A percentile compares a stretch with the other conserved stretches of the same genome.
phyloP scores from a whole-genome alignment of 352 stramenopile genomes.

The Globisporangium splendens region DNA sequence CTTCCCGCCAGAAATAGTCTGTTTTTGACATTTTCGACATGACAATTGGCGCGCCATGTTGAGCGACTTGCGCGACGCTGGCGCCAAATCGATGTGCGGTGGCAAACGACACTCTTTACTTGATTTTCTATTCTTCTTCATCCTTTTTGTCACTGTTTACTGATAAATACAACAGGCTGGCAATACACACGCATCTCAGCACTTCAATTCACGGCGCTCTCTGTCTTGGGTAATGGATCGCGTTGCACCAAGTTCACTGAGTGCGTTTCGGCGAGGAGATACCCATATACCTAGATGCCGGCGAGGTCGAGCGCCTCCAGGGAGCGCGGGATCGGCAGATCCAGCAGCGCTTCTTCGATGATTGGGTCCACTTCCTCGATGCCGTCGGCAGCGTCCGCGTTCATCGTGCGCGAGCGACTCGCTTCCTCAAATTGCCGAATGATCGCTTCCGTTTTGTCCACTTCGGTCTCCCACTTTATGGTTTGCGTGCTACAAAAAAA shows the following conservation, averaged over 20 bases:
- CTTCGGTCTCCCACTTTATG: constrained; percentile 74
- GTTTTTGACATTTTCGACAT: neutral
- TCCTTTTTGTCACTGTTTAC: too few relatives aligned
- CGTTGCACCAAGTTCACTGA: too few relatives aligned
- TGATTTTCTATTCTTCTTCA: too few relatives aligned
- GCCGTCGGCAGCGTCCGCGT: constrained; percentile 40
- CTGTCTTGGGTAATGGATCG: too few relatives aligned
- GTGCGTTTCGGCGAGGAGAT: neutral
- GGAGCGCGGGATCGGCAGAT: constrained; percentile 67
- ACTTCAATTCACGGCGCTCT: too few relatives aligned
- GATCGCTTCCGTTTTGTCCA: constrained; percentile 79
- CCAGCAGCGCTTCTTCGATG: constrained; percentile 59
- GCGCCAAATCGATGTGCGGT: neutral
- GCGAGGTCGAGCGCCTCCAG: constrained; percentile 78
- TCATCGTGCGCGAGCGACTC: constrained; percentile 55
- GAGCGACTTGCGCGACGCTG: neutral
- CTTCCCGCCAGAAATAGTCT: neutral
- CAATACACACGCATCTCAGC: too few relatives aligned
- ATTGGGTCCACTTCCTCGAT: constrained; percentile 51
- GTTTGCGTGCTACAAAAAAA: constrained; percentile 26
- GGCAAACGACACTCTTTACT: too few relatives aligned
- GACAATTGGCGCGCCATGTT: neutral
- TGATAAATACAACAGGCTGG: too few relatives aligned
- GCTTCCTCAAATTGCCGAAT: constrained; percentile 78
- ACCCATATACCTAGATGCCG: constrained; percentile 41